Conservation (phyloP, 2,329 filamentous ascomycete species). For the Arthrobotrys pseudoclavata region DNA sequence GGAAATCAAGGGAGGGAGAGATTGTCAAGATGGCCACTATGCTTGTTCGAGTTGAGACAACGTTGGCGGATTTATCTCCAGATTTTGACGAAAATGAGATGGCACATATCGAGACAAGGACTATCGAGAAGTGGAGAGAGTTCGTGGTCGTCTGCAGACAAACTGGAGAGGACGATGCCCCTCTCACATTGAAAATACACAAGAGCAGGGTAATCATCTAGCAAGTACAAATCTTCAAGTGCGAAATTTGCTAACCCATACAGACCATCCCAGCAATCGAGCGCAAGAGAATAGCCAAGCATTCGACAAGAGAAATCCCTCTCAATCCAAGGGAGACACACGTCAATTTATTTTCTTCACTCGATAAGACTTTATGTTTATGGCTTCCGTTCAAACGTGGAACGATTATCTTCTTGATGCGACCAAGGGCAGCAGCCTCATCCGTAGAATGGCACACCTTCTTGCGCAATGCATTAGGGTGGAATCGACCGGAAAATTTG, state of each 20-base stretch:
- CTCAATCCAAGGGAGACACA: conserved; percentile 71
- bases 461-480: conserved; percentile 73
- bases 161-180: conserved; percentile 70
- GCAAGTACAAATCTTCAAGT: not conserved
- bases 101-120: conserved; percentile 72
- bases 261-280: conserved; percentile 72
- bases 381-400: conserved; percentile 72
- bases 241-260: conserved; percentile 14
- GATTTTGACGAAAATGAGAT: conserved; percentile 77
- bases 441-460: conserved; percentile 79
- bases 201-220: conserved; percentile 70
- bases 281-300: conserved; percentile 70
- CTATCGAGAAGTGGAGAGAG: conserved; percentile 76
- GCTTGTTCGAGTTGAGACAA: conserved; percentile 74
- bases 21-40: conserved; percentile 78
- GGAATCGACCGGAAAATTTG: conserved; percentile 71
- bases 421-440: conserved; percentile 73
- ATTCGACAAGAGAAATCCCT: conserved; percentile 72
- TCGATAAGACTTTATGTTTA: conserved; percentile 77
- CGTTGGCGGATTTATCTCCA: conserved; percentile 71
- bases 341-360: conserved; percentile 75
- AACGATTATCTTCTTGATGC: conserved; percentile 75
- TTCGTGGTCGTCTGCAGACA: conserved; percentile 75
- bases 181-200: conserved; percentile 74
- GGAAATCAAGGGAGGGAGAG: conserved; percentile 70